These are phyloP conservation scores for Candida endomychidarum DNA, from an alignment of 805 yeast species.

Conservation along the genomic window DNA sequence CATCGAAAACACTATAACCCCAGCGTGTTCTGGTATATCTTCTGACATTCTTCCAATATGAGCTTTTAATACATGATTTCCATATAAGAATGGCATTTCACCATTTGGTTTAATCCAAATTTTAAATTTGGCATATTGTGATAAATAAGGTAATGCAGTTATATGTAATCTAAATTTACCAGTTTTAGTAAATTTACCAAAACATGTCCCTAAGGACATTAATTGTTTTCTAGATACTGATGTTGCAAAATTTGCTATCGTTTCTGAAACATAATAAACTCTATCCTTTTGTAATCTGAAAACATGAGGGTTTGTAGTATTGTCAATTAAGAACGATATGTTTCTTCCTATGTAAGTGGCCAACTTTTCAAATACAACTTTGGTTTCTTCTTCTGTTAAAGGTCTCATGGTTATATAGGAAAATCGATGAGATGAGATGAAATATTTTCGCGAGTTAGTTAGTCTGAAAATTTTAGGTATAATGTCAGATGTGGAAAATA, in stretches of 20 bases:
- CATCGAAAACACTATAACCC: constrained; percentile 90
- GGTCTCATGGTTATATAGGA: constrained; percentile 65
- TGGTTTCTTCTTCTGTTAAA: constrained; percentile 94
- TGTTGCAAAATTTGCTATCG: constrained; percentile 83
- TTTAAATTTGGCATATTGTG: constrained; percentile 88
- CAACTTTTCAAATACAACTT: constrained; percentile 90
- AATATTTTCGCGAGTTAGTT: constrained; percentile 3
- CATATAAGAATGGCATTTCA: constrained; percentile 97
- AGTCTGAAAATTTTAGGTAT: background rate
- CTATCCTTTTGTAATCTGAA: constrained; percentile 95
- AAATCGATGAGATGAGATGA: constrained; percentile 13
- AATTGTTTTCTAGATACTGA: constrained; percentile 84
- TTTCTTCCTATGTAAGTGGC: constrained; percentile 97
- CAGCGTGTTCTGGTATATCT: constrained; percentile 97
- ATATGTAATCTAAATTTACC: constrained; percentile 95
- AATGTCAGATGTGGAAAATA: constrained; percentile 9
- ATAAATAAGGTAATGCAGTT: constrained; percentile 80
- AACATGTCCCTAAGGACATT: constrained; percentile 90
- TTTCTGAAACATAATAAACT: constrained; percentile 88
- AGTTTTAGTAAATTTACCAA: constrained; percentile 96
- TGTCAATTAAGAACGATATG: constrained; percentile 82
- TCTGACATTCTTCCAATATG: constrained; percentile 96
- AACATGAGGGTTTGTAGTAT: constrained; percentile 85
- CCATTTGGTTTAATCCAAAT: constrained; percentile 97
- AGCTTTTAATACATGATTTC: constrained; percentile 94